Evolutionary conservation across 768 basidiomycete genomes (phyloP).

Genomic region (Suillus subalutaceus): DNA sequence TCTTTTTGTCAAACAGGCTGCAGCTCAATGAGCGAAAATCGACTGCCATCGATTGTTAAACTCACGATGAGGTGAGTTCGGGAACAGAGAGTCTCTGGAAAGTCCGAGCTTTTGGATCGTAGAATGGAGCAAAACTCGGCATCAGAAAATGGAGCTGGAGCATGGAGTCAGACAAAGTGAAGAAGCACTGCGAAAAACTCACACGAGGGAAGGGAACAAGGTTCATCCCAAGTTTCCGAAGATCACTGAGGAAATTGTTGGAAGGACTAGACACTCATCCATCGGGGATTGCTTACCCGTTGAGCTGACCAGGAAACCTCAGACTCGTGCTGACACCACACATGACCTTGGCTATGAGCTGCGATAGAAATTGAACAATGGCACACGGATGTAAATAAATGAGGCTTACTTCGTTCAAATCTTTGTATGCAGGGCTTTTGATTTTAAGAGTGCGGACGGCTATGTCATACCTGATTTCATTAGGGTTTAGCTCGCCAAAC

Average conservation of each 20-base stretch:
- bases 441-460: constrained; percentile 66
- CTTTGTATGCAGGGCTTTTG: constrained; percentile 60
- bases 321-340: constrained; percentile 91
- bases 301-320: constrained; percentile 92
- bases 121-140: constrained; percentile 92
- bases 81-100: constrained; percentile 64
- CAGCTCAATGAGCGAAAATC: constrained; percentile 8
- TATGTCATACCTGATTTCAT: constrained; percentile 65
- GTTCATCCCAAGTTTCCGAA: constrained; percentile 92
- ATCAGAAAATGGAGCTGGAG: constrained; percentile 92
- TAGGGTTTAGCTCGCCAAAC: not conserved
- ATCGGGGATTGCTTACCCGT: constrained; percentile 55
- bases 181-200: constrained; percentile 24
- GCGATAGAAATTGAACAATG: constrained; percentile 1
- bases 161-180: constrained; percentile 4
- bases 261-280: not conserved
- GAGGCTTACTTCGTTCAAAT: constrained; percentile 67
- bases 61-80: constrained; percentile 78
- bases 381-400: not conserved
- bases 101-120: constrained; percentile 60
- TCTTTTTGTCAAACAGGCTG: constrained; percentile 80
- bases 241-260: constrained; percentile 51
- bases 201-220: constrained; percentile 95
- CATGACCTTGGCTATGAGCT: constrained; percentile 90
- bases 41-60: constrained; percentile 1